Evolutionary conservation across 768 basidiomycete genomes (phyloP), one percentile per base, ranked within the genome.

Genomic region (Phanerodontia chrysosporium): DNA sequence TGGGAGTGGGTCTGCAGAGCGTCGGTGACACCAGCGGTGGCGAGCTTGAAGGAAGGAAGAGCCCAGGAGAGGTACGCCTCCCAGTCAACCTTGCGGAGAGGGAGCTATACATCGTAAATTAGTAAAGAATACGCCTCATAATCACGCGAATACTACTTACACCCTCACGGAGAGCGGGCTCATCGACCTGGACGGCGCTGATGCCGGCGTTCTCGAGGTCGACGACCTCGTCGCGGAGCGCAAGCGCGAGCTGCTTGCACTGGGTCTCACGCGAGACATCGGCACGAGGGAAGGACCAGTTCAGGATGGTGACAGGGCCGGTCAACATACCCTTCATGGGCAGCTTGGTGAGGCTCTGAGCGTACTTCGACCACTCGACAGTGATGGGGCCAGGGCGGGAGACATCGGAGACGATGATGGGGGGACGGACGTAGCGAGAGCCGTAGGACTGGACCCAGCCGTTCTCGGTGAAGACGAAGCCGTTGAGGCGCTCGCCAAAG

Each of bases 261-360:
- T 99, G 97, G 64, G 95, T 75, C 78, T 98, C 96, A 72, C 92
- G 92, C 56, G 90, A 85, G 65, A 98, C 90, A 72, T 99, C 97
- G 65, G 93, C 93, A 75, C 97, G 96, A 70, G 97, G 97, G 95
- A 99, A 99, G 32, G 97, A 98, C 97, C 97, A 99, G 84, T 98
- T 98, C 76, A 98, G 86, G 77, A 99, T 97, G 62, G 94, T 95
- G 74, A 98, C 95, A 21, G 95, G 95, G 63, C 96, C 96, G 58
- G 96, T 95, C 58, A 98, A 82, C 97, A 98, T 98, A 66, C 96
- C 96, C 87, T 99, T 99, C 93, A 99, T 95, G 67, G 95, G 97
- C 74, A 85, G 87, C 72, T 83, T 78, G 66, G 95, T 92, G 69
- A 98, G 71, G 71, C 90, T 94, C 80, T 98, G 97, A 56, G 97